Evolutionary conservation across 495 filamentous ascomycete genomes (phyloP), one percentile per base, ranked within the genome.

Genomic region (Copromyces sp.): DNA sequence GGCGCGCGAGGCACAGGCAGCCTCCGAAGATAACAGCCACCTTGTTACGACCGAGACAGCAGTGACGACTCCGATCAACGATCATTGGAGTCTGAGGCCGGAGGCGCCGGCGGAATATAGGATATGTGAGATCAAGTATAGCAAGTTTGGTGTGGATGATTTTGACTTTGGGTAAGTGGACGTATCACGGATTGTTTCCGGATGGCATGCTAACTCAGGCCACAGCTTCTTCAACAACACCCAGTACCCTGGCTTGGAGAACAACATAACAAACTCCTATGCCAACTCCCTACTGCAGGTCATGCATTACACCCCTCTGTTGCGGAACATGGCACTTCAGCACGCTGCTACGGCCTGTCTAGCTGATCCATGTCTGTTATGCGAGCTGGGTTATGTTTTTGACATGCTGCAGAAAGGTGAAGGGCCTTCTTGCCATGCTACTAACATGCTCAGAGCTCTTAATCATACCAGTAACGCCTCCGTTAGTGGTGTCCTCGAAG

Each of bases 351-450:
- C 91, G 16, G 87, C 89, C 59, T 99, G 95, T 80, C 84, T 92
- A 14, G 87, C 86, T 42, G 94, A 97, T 47, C 83, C 87, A 47
- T 99, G 95, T 82, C 83, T 99, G 42, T 82, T 98, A 3, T 99
- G 95, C 82, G 96, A 99, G 81, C 82, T 98, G 79, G 95, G 95
- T 20, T 99, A 94, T 79, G 84, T 99, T 24, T 94, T 98, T 76
- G 95, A 99, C 78, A 99, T 99, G 95, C 85, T 99, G 40, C 92
- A 98, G 75, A 98, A 97, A 77, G 95, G 95, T 8, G 90, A 90
- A 75, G 95, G 94, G 2, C 90, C 93, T 71, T 95, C 94, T 73
- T 98, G 96, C 76, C 95, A 98, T 76, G 95, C 95, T n/a, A 97
- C 95, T 1, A 99, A 99, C 78, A 89, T 99, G 75, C 82, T 98